phyloP scores from a whole-genome alignment of 495 filamentous ascomycete genomes.

The Penicillium ochrochloron region DNA sequence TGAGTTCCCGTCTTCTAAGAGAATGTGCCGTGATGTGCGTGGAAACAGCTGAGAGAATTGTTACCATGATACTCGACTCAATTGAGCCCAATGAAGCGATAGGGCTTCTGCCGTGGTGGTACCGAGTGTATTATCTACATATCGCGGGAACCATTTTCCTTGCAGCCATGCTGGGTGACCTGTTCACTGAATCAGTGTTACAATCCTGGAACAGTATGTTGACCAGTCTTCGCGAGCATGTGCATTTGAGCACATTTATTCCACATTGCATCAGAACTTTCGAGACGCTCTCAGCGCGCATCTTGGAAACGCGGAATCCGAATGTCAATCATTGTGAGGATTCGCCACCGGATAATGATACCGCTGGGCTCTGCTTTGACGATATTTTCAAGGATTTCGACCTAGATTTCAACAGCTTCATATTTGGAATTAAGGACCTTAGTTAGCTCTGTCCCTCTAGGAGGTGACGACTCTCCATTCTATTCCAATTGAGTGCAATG shows the following conservation, averaged over 20 bases:
- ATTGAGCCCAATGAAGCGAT: not conserved
- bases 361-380: not conserved
- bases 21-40: not conserved
- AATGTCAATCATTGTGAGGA: not conserved
- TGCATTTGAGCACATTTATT: not conserved
- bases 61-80: not conserved
- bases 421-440: not conserved
- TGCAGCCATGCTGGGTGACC: not conserved
- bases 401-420: not conserved
- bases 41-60: constrained; percentile 1
- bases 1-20: not conserved
- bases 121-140: not conserved
- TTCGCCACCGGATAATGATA: not conserved
- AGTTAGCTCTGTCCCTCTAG: not conserved
- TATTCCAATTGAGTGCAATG: not conserved
- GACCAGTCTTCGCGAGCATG: not conserved
- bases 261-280: not conserved
- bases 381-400: not conserved
- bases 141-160: not conserved
- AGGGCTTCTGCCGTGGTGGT: not conserved
- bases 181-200: not conserved
- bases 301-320: not conserved
- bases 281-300: not conserved
- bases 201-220: not conserved
- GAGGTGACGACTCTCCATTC: not conserved